phyloP scores from a whole-genome alignment of 2,329 filamentous ascomycete species.

The Pseudogymnoascus sp. region DNA sequence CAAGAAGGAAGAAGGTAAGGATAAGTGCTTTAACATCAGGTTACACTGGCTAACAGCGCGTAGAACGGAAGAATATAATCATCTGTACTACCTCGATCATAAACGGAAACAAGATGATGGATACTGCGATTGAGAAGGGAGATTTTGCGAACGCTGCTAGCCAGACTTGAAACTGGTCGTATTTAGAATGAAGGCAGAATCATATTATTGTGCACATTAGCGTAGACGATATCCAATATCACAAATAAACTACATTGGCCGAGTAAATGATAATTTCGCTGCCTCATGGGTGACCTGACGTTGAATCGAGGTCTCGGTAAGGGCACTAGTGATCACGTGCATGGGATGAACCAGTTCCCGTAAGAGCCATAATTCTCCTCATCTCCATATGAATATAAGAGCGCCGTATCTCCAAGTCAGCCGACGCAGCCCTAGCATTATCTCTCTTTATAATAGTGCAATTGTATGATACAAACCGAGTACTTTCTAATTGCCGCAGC shows the following conservation, averaged over 20 bases:
- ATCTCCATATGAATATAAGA: constrained; percentile 11
- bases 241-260: background rate
- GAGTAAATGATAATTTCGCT: constrained; percentile 1
- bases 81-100: constrained; percentile 91
- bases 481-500: constrained; percentile 6
- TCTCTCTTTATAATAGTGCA: constrained; percentile 10
- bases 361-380: constrained; percentile 11
- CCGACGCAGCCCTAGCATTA: constrained; percentile 9
- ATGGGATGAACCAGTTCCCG: background rate
- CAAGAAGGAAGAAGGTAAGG: constrained; percentile 65
- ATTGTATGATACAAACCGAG: background rate
- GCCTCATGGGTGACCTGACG: constrained; percentile 4
- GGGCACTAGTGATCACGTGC: constrained; percentile 9
- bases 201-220: constrained; percentile 10
- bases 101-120: constrained; percentile 84
- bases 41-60: constrained; percentile 16
- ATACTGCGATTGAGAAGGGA: constrained; percentile 69
- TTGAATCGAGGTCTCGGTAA: constrained; percentile 7
- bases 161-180: background rate
- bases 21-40: background rate
- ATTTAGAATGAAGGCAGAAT: constrained; percentile 4
- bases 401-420: background rate
- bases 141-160: constrained; percentile 43
- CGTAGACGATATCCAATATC: constrained; percentile 13
- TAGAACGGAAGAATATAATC: constrained; percentile 72